Evolutionary conservation across 352 stramenopile species (phyloP).

Genomic region (Globisporangium canariense): DNA sequence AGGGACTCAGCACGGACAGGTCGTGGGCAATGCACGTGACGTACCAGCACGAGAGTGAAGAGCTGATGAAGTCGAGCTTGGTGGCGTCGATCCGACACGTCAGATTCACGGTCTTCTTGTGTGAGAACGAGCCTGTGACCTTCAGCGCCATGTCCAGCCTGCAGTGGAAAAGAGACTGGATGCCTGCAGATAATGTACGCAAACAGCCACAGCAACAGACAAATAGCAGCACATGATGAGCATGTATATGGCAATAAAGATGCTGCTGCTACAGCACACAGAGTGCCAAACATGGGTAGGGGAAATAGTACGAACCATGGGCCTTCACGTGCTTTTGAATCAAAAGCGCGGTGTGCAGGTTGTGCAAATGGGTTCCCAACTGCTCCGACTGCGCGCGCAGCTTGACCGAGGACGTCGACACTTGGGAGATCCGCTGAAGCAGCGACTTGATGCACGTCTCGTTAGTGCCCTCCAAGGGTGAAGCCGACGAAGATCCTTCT

Average conservation of each 20-base stretch:
- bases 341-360: constrained; percentile 41
- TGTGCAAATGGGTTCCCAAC: constrained; percentile 36
- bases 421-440: constrained; percentile 33
- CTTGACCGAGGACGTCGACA: constrained; percentile 28
- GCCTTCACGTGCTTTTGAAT: constrained; percentile 26
- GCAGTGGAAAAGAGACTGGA: constrained; percentile 14
- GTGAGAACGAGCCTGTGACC: constrained; percentile 1
- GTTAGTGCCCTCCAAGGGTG: constrained; percentile 1
- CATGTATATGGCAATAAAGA: background rate
- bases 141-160: constrained; percentile 9
- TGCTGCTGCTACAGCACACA: background rate
- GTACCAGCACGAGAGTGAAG: constrained; percentile 17
- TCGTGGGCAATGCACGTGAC: background rate
- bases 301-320: constrained; percentile 5
- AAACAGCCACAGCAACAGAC: background rate
- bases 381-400: constrained; percentile 31
- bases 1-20: background rate
- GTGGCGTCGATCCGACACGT: constrained; percentile 13
- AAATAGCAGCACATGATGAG: background rate
- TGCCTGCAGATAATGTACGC: constrained; percentile 2
- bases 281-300: background rate
- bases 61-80: constrained; percentile 9
- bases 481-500: background rate
- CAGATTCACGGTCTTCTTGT: constrained; percentile 11
- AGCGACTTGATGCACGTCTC: constrained; percentile 33